These are phyloP conservation scores for Insectozyma bohioensis DNA, from an alignment of 1,139 yeast species.

Conservation along the genomic window DNA sequence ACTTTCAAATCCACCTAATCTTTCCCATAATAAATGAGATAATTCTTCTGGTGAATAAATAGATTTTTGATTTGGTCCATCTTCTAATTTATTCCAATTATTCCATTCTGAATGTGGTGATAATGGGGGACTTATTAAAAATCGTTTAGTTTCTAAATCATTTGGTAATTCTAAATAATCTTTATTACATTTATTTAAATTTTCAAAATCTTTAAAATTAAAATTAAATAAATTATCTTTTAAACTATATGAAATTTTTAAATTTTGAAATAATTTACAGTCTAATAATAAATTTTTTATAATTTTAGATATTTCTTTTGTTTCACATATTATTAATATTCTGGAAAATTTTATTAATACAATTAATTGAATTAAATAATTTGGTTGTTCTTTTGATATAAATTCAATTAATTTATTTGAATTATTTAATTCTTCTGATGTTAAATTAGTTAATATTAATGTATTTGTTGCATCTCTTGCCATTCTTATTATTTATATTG, in stretches of 20 bases:
- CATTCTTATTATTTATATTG: too few relatives aligned
- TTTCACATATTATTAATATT: constrained; percentile 35
- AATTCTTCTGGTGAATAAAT: constrained; percentile 42
- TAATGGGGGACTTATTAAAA: constrained; percentile 48
- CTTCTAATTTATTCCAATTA: constrained; percentile 44
- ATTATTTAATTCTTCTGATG: constrained; percentile 21
- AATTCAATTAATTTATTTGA: constrained; percentile 26
- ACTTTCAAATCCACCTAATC: constrained; percentile 43
- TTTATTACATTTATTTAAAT: constrained; percentile 9
- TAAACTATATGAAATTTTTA: constrained; percentile 32
- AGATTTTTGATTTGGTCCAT: constrained; percentile 39
- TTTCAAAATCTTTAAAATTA: constrained; percentile 6
- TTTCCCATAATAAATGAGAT: constrained; percentile 46
- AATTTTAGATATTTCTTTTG: constrained; percentile 21
- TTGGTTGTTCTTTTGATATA: constrained; percentile 24
- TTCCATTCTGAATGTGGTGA: constrained; percentile 51
- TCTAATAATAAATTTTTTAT: too few relatives aligned
- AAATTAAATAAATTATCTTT: constrained; percentile 28
- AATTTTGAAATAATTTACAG: constrained; percentile 15
- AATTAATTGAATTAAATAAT: constrained; percentile 34
- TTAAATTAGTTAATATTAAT: constrained; percentile 36
- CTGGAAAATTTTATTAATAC: constrained; percentile 36
- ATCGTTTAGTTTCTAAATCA: constrained; percentile 39
- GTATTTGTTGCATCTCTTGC: constrained; percentile 36
- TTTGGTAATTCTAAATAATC: constrained; percentile 44